These are phyloP conservation scores for Psilocybe mexicana DNA, from an alignment of 1,284 basidiomycete species.

Conservation along the genomic window DNA sequence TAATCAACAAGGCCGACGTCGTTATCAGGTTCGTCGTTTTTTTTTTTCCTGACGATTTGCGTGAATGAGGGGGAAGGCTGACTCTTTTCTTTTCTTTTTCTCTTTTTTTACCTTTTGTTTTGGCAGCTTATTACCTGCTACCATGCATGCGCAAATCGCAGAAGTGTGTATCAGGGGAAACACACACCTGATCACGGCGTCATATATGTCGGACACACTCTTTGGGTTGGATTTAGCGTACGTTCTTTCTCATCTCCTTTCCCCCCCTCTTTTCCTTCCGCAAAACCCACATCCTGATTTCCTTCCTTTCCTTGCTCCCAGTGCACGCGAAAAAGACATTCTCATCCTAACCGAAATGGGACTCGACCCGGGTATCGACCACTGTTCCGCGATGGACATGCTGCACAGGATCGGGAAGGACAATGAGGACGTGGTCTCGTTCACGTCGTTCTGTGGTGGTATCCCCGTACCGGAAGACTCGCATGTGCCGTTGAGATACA, in stretches of 20 bases:
- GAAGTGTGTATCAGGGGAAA: slow-evolving; percentile 72
- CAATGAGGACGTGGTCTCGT: slow-evolving; percentile 70
- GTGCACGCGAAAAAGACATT: slow-evolving; percentile 69
- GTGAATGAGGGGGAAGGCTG: not conserved
- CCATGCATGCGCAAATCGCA: slow-evolving; percentile 78
- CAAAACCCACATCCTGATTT: too few relatives aligned
- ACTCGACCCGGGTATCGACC: slow-evolving; percentile 95
- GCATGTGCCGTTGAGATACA: slow-evolving; percentile 78
- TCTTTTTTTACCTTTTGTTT: too few relatives aligned
- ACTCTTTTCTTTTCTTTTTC: too few relatives aligned
- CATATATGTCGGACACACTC: slow-evolving; percentile 89
- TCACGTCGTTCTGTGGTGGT: slow-evolving; percentile 93
- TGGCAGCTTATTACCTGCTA: slow-evolving; percentile 74
- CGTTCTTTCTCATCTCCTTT: not conserved
- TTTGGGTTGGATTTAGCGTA: slow-evolving; percentile 50
- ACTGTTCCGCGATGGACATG: slow-evolving; percentile 85
- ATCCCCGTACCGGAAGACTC: slow-evolving; percentile 77
- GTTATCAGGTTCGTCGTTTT: slow-evolving; percentile 41
- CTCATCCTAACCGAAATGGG: slow-evolving; percentile 92
- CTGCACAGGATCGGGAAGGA: slow-evolving; percentile 59
- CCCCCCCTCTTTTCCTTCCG: too few relatives aligned
- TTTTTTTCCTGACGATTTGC: not conserved
- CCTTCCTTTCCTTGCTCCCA: slow-evolving; percentile 27
- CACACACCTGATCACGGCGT: slow-evolving; percentile 89
- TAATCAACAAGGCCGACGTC: slow-evolving; percentile 51